phyloP scores from a whole-genome alignment of 2,329 filamentous ascomycete genomes.

The Fusarium miscanthi region DNA sequence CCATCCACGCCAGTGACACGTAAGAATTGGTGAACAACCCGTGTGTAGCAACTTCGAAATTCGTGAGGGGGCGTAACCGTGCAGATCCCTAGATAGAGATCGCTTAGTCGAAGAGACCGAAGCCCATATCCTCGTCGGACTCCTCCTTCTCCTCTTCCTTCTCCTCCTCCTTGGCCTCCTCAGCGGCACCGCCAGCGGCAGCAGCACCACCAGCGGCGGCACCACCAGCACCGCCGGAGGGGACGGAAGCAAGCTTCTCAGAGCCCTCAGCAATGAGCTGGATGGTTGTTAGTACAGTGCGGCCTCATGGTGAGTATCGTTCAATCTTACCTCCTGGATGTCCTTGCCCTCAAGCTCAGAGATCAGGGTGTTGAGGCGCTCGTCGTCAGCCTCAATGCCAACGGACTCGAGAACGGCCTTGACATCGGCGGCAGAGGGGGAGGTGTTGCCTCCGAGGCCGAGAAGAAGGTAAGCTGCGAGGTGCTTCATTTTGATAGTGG shows the following conservation, averaged over 20 bases:
- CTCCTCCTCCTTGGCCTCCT: constrained; percentile 84
- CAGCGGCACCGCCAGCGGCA: constrained; percentile 74
- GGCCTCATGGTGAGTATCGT: neutral
- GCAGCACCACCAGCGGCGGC: constrained; percentile 74
- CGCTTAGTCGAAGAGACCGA: constrained; percentile 80
- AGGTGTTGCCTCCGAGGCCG: constrained; percentile 89
- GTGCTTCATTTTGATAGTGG: constrained; percentile 91
- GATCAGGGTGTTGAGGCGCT: constrained; percentile 88
- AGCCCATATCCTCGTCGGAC: constrained; percentile 81
- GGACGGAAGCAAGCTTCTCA: constrained; percentile 96
- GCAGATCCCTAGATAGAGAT: constrained; percentile 43
- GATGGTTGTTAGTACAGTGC: constrained; percentile 34
- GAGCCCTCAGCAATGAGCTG: constrained; percentile 93
- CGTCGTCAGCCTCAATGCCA: constrained; percentile 91
- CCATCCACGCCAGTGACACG: constrained; percentile 48
- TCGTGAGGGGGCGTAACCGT: constrained; percentile 49
- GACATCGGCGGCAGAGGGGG: constrained; percentile 87
- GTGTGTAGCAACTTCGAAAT: constrained; percentile 50
- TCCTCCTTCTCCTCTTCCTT: constrained; percentile 70
- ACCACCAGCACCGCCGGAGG: constrained; percentile 86
- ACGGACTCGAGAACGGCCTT: constrained; percentile 91
- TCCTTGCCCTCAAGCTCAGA: constrained; percentile 91
- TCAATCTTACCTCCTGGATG: constrained; percentile 83
- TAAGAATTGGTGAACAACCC: constrained; percentile 48
- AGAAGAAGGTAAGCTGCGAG: constrained; percentile 99